Evolutionary conservation across 2,329 filamentous ascomycete genomes (phyloP).

Genomic region (Trichoderma koningiopsis): DNA sequence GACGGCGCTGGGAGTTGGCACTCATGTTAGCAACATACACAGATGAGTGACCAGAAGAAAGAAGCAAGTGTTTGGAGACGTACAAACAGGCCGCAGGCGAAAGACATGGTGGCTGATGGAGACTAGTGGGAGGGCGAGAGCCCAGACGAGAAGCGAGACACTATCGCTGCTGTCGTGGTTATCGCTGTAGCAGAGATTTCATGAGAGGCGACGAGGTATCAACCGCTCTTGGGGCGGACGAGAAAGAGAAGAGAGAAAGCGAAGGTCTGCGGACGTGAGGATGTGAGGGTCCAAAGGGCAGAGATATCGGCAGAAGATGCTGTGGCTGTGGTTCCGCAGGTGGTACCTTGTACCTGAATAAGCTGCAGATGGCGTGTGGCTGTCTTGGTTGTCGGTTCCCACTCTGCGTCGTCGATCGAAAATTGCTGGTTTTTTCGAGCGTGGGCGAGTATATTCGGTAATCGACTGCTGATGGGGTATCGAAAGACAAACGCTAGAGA

Average conservation of each 20-base stretch:
- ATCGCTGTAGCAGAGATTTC: slow-evolving; percentile 2
- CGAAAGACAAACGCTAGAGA: neutral
- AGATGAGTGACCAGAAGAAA: neutral
- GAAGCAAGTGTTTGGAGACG: slow-evolving; percentile 3
- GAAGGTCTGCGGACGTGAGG: neutral
- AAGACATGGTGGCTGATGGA: slow-evolving; percentile 28
- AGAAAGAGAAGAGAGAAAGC: neutral
- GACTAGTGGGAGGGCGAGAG: neutral
- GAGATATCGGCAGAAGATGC: neutral
- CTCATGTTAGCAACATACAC: slow-evolving; percentile 14
- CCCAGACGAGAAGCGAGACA: neutral
- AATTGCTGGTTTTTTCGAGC: neutral
- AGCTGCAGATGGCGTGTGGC: slow-evolving; percentile 8
- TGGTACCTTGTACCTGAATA: neutral
- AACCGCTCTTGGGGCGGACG: slow-evolving; percentile 20
- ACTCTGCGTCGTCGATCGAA: neutral
- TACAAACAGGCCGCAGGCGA: slow-evolving; percentile 34
- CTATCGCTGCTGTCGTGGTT: slow-evolving; percentile 3
- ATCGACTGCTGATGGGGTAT: neutral
- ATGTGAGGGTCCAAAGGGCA: neutral
- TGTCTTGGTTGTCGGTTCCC: slow-evolving; percentile 1
- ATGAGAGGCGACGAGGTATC: slow-evolving; percentile 22
- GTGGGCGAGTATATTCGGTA: neutral
- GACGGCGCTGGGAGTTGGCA: slow-evolving; percentile 28
- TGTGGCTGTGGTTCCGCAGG: neutral